phyloP scores from a whole-genome alignment of 2,329 filamentous ascomycete genomes.

The Sclerotiophoma versabilis region DNA sequence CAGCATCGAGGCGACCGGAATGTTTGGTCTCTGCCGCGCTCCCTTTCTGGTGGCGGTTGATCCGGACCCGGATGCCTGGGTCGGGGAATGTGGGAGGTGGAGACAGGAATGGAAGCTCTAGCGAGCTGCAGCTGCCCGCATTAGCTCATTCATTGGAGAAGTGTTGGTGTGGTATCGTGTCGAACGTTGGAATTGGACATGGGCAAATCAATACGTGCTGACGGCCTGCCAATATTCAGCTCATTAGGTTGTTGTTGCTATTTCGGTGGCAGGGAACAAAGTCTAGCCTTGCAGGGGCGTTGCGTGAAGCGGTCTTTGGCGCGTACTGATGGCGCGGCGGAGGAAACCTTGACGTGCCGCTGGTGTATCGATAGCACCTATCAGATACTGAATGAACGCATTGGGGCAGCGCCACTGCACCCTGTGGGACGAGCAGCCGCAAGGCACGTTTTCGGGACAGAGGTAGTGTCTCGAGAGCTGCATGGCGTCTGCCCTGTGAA shows the following conservation, averaged over 20 bases:
- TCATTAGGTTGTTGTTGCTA: not conserved
- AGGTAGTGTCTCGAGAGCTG: slow-evolving; percentile 10
- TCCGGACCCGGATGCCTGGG: slow-evolving; percentile 6
- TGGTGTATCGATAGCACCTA: slow-evolving; percentile 30
- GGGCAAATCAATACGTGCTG: slow-evolving; percentile 6
- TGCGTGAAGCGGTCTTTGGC: slow-evolving; percentile 9
- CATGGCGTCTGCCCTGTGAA: slow-evolving; percentile 17
- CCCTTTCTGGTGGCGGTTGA: slow-evolving; percentile 4
- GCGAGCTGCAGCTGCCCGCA: slow-evolving; percentile 6
- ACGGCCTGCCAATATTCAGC: slow-evolving; percentile 5
- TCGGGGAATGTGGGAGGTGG: slow-evolving; percentile 17
- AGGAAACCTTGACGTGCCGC: slow-evolving; percentile 26
- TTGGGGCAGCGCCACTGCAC: slow-evolving; percentile 6
- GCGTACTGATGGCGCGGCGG: slow-evolving; percentile 15
- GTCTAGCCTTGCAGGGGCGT: slow-evolving; percentile 14
- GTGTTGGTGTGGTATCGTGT: slow-evolving; percentile 6
- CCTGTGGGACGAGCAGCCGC: slow-evolving; percentile 19
- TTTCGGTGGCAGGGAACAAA: slow-evolving; percentile 2
- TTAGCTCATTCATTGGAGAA: slow-evolving; percentile 4
- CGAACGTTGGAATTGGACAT: not conserved
- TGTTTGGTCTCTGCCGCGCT: slow-evolving; percentile 8
- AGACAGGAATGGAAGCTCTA: slow-evolving; percentile 8
- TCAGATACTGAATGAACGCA: slow-evolving; percentile 14
- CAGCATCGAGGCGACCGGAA: slow-evolving; percentile 8
- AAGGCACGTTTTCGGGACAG: slow-evolving; percentile 25